These are phyloP conservation scores for Clarkia xantiana DNA, from an alignment of 345 rosid genomes.

Conservation along the genomic window DNA sequence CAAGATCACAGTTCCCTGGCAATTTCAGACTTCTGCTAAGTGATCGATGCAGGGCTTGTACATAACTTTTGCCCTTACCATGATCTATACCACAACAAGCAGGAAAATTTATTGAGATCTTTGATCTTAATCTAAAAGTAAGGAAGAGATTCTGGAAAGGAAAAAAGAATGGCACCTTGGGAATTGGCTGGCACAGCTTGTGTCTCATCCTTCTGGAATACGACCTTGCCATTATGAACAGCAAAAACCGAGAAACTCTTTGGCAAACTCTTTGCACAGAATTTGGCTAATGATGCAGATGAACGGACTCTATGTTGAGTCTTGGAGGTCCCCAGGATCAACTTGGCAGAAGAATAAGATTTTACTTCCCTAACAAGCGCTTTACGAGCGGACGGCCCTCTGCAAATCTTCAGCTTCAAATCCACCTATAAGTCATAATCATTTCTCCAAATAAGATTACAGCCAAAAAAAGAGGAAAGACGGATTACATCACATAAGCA, in stretches of 20 bases:
- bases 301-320: constrained; percentile 37
- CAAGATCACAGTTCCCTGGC: constrained; percentile 7
- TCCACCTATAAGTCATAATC: constrained; percentile 38
- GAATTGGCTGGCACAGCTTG: constrained; percentile 3
- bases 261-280: constrained; percentile 59
- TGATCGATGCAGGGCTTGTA: not conserved
- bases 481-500: too few relatives aligned
- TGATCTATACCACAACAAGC: constrained; percentile 5
- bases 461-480: not conserved
- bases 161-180: constrained; percentile 12
- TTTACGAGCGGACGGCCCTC: constrained; percentile 56
- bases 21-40: constrained; percentile 2
- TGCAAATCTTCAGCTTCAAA: constrained; percentile 76
- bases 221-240: constrained; percentile 57
- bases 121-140: not conserved
- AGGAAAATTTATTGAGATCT: not conserved
- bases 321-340: constrained; percentile 58
- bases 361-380: constrained; percentile 66
- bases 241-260: constrained; percentile 47
- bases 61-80: not conserved
- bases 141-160: not conserved
- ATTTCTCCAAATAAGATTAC: constrained; percentile 1
- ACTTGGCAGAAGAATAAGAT: constrained; percentile 35
- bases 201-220: constrained; percentile 38
- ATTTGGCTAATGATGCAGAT: constrained; percentile 57